A percentile compares a stretch with the other conserved stretches of the same genome.
Conservation (phyloP, 371 early-diverging fungal species). For the Haplosporangium sp. region DNA sequence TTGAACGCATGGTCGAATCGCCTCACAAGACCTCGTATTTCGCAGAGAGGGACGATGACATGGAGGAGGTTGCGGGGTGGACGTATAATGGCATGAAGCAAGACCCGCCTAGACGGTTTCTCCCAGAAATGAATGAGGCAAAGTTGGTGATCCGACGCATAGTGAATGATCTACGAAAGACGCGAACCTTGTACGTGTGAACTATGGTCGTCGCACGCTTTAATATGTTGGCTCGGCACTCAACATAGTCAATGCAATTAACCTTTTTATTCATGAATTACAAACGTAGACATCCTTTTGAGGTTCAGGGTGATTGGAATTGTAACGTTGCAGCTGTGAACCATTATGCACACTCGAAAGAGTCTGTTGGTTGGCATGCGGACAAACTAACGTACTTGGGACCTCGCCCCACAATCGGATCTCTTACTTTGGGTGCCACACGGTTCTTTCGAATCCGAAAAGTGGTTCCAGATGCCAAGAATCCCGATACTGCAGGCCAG, state of each 20-base stretch:
- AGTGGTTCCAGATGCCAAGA: conserved; percentile 47
- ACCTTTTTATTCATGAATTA: background rate
- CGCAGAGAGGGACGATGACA: conserved; percentile 31
- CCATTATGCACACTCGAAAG: conserved; percentile 56
- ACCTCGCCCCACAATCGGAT: conserved; percentile 68
- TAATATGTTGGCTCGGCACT: background rate
- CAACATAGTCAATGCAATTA: background rate
- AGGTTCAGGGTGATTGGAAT: conserved; percentile 53
- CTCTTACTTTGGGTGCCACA: conserved; percentile 67
- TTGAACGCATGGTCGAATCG: conserved; percentile 57
- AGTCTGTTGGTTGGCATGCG: conserved; percentile 60
- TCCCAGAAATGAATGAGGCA: conserved; percentile 54
- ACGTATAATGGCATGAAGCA: conserved; percentile 53
- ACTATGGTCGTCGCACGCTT: background rate
- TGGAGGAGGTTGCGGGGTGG: conserved; percentile 44
- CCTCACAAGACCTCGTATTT: conserved; percentile 55
- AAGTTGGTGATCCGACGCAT: conserved; percentile 39
- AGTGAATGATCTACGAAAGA: conserved; percentile 46
- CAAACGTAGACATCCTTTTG: conserved; percentile 40
- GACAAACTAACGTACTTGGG: conserved; percentile 68
- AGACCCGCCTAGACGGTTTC: conserved; percentile 33
- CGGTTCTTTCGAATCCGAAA: conserved; percentile 67
- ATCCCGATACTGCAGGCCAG: conserved; percentile 51
- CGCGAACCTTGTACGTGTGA: conserved; percentile 26
- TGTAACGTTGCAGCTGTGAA: conserved; percentile 59